Evolutionary conservation across 2,329 filamentous ascomycete genomes (phyloP).

Genomic region (Trichoderma sp.): DNA sequence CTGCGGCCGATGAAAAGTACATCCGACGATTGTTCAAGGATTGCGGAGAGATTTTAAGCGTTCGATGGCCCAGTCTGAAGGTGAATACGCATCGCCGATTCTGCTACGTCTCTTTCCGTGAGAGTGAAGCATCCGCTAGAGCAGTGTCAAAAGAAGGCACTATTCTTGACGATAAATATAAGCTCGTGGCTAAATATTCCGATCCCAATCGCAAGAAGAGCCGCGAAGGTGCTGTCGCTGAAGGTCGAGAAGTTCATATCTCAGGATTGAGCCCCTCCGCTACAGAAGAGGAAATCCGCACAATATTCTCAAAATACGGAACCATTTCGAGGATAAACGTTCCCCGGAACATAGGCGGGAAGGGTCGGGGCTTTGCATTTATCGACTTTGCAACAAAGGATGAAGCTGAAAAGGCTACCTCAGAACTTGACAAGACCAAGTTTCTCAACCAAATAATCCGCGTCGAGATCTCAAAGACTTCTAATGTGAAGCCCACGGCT

Average conservation of each 20-base stretch:
- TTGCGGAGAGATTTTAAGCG: constrained; percentile 78
- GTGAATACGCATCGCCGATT: constrained; percentile 86
- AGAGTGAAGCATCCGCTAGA: constrained; percentile 62
- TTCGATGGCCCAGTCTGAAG: constrained; percentile 89
- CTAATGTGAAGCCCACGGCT: constrained; percentile 56
- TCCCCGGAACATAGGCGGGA: constrained; percentile 64
- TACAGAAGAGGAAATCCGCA: constrained; percentile 66
- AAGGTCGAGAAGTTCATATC: constrained; percentile 83
- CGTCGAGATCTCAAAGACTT: constrained; percentile 59
- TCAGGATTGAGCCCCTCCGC: constrained; percentile 63
- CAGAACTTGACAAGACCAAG: constrained; percentile 68
- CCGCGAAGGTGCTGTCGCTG: constrained; percentile 76
- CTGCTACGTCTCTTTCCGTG: constrained; percentile 90
- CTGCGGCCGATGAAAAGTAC: constrained; percentile 68
- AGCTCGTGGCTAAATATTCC: constrained; percentile 77
- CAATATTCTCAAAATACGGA: constrained; percentile 73
- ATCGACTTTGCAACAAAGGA: constrained; percentile 72
- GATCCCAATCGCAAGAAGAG: constrained; percentile 76
- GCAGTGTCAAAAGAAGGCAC: constrained; percentile 73
- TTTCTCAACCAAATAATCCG: constrained; percentile 66
- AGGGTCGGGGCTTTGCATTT: constrained; percentile 76
- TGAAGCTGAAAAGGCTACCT: constrained; percentile 63
- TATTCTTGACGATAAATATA: constrained; percentile 64
- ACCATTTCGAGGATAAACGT: constrained; percentile 70
- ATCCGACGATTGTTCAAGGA: constrained; percentile 67